Evolutionary conservation across 306 rosid species (phyloP).

Genomic region (Ceratonia siliqua): DNA sequence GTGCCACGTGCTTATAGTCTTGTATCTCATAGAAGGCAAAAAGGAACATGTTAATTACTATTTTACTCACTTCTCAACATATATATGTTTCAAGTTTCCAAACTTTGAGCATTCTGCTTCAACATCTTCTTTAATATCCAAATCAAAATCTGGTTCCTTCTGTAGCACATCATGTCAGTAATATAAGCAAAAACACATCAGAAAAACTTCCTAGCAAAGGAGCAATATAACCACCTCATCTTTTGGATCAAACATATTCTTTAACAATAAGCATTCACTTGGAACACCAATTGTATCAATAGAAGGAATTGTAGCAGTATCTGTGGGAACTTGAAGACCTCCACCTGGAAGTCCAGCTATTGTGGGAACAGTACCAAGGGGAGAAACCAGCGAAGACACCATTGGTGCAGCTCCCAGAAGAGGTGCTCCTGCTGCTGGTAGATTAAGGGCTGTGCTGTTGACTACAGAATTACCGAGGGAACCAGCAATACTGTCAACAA

Average conservation of each 20-base stretch:
- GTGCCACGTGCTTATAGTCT: background rate
- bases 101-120: constrained; percentile 85
- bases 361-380: constrained; percentile 54
- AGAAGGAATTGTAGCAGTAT: constrained; percentile 38
- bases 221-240: constrained; percentile 62
- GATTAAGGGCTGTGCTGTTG: constrained; percentile 48
- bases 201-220: background rate
- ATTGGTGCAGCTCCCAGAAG: constrained; percentile 43
- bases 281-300: constrained; percentile 78
- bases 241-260: constrained; percentile 92
- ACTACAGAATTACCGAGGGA: constrained; percentile 53
- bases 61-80: constrained; percentile 78
- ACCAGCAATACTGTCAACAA: constrained; percentile 62
- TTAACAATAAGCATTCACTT: constrained; percentile 82
- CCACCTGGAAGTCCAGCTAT: constrained; percentile 57
- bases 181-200: background rate
- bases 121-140: constrained; percentile 92
- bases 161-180: constrained; percentile 42
- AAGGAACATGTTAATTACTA: constrained; percentile 8
- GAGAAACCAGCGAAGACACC: constrained; percentile 48
- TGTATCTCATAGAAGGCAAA: background rate
- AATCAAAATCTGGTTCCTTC: constrained; percentile 80
- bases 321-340: constrained; percentile 64
- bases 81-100: constrained; percentile 72
- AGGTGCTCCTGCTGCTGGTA: constrained; percentile 47